Evolutionary conservation across 2,329 filamentous ascomycete species (phyloP), one percentile per base, ranked within the genome.

Genomic region (Aaosphaeria arxii): DNA sequence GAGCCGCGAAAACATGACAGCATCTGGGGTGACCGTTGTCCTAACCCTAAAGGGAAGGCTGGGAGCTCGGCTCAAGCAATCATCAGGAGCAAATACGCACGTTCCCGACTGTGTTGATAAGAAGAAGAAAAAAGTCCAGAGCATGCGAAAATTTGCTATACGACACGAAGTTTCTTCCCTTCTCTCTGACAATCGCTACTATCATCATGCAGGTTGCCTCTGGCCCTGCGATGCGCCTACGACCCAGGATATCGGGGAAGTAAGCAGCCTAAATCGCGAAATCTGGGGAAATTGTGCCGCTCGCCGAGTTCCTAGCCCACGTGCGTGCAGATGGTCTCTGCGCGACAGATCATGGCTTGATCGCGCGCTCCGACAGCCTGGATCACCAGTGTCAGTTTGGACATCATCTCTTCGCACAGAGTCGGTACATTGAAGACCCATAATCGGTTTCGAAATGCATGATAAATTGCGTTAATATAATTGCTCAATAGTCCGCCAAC

Each of bases 1-100:
- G 40, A 55, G 47, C 50, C 52, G 50, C 11, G 6, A 17, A 11
- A 46, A 39, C 44, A 46, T 40, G 40, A 43, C 43, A 46, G 36
- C 44, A 52, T 47, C 44, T 33, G 35, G 48, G 48, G 32, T 29
- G 31, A 28, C 17, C 11, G 7, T 30, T 11, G 4, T 13, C n/a
- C 33, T 36, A 36, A 36, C 33, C n/a, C 9, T 36, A 36, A 36
- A 36, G 7, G 33, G 17, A 24, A 24, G 17, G 17, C 17, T 24
- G 17, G 17, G 17, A 24, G 17, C 17, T 24, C 17, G 17, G 17
- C 17, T 24, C 17, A 24, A 40, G 28, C 13, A 40, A 40, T 40
- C 38, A 24, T 24, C 17, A 24, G 17, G 2, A 24, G 17, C 17
- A 24, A 24, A 24, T 24, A 24, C 17, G 17, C 17, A 24, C 17